These are phyloP conservation scores for Baudoinia panamericana DNA, from an alignment of 495 filamentous ascomycete species.

Conservation along the genomic window DNA sequence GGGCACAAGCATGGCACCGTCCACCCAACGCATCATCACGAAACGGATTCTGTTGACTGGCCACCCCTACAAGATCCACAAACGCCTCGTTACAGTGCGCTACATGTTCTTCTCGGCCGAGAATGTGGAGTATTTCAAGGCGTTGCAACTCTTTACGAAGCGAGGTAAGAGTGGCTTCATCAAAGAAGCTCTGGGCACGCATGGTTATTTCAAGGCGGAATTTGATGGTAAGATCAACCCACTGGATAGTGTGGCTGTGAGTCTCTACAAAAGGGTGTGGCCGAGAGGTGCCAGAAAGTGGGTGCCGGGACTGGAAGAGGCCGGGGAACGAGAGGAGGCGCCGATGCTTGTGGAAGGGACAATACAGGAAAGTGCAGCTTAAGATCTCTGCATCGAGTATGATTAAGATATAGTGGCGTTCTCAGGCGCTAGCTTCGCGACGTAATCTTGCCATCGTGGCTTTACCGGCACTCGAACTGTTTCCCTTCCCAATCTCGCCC, in stretches of 20 bases:
- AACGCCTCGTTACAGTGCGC: constrained; percentile 83
- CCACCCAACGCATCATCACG: constrained; percentile 67
- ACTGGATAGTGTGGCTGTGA: constrained; percentile 82
- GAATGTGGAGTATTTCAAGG: constrained; percentile 94
- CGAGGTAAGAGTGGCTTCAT: constrained; percentile 76
- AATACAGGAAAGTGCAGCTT: neutral
- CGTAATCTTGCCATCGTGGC: constrained; percentile 27
- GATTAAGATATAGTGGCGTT: no score
- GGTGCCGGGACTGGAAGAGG: constrained; percentile 9
- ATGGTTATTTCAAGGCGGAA: constrained; percentile 97
- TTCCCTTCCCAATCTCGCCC: constrained; percentile 53
- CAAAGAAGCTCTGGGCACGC: constrained; percentile 88
- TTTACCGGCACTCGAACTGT: constrained; percentile 36
- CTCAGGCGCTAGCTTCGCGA: constrained; percentile 24
- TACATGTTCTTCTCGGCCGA: constrained; percentile 99
- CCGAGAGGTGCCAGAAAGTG: constrained; percentile 50
- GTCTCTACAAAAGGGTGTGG: constrained; percentile 87
- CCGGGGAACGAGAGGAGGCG: constrained; percentile 3
- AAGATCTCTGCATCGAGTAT: no score
- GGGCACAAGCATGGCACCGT: constrained; percentile 71
- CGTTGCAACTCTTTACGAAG: constrained; percentile 85
- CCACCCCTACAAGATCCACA: constrained; percentile 97
- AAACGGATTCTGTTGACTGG: constrained; percentile 92
- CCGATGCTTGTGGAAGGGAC: constrained; percentile 4
- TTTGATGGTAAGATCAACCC: constrained; percentile 94